Base-by-base conservation (phyloP, 2,329 filamentous ascomycete genomes). In the Neopestalotiopsis sp. region DNA sequence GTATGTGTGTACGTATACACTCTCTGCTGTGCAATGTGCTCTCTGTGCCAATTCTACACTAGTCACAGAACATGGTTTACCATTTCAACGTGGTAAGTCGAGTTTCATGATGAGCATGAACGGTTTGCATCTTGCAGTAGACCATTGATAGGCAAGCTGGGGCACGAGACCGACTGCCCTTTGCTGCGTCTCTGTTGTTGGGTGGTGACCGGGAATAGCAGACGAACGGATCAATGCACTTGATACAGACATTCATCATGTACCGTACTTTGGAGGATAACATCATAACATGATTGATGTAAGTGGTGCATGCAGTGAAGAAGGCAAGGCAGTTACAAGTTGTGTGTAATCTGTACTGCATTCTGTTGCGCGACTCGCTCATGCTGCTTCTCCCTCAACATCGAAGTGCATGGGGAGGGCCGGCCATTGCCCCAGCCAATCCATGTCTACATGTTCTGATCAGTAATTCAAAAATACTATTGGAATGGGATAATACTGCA, bases 231-330 rank as follows among this genome's bases (percentile, higher is more conserved):
- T 53, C 17, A 17, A 53, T n/a, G 20, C 45, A n/a, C 45, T 24
- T 20, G n/a, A 49, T 53, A n/a, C 17, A 20, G 17, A 53, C 20
- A 53, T 53, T 53, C 45, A 12, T 53, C 45, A 53, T 53, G 57
- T 59, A 59, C 57, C 57, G 28, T 59, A 59, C 57, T 30, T 59
- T 30, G 57, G 45, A 38, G 34, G 10, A 38, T 38, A 38, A 38
- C 6, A 38, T 38, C 5, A 53, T 53, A 53, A 53, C n/a, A 53
- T 20, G 14, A 53, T 53, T 24, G 17, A 53, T 24, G 45, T n/a
- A n/a, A 20, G 10, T 53, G 45, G 34, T 38, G 34, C 34, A 7
- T 38, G 34, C 34, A 38, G 6, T 38, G 34, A 7, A 38, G 34
- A 38, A 28, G 24, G 24, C 24, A 28, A 28, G 24, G 3, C 24